phyloP scores from a whole-genome alignment of 345 rosid species.

The Erucastrum elatum region DNA sequence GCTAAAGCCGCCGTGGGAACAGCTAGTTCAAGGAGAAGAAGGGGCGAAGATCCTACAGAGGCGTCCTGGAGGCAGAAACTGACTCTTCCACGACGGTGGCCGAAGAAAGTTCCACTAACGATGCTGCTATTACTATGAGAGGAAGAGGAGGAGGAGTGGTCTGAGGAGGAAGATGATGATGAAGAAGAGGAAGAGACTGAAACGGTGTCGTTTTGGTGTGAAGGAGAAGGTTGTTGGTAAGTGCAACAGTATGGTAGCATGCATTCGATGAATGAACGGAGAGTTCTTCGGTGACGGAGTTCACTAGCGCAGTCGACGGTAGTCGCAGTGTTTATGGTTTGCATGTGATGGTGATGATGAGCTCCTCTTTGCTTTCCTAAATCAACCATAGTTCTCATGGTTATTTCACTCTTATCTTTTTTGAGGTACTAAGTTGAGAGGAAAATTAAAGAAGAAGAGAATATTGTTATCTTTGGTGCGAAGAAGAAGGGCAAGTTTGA shows the following conservation, averaged over 20 bases:
- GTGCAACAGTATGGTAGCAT: constrained; percentile 79
- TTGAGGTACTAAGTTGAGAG: neutral
- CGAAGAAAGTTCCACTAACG: constrained; percentile 79
- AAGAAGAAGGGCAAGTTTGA: neutral
- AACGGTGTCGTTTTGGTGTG: constrained; percentile 28
- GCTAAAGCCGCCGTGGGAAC: constrained; percentile 76
- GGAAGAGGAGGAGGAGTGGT: constrained; percentile 5
- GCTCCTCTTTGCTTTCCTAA: constrained; percentile 51
- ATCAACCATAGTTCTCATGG: constrained; percentile 75
- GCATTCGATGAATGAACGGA: constrained; percentile 73
- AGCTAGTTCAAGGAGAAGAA: constrained; percentile 66
- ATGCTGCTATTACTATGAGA: constrained; percentile 26
- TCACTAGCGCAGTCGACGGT: constrained; percentile 71
- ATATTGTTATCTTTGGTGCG: constrained; percentile 28
- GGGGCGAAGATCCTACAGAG: constrained; percentile 45
- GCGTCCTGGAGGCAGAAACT: constrained; percentile 79
- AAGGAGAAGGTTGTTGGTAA: constrained; percentile 37
- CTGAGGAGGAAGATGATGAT: constrained; percentile 31
- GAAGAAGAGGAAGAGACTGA: constrained; percentile 34
- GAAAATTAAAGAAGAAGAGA: neutral
- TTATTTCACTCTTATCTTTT: neutral
- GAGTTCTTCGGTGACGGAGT: constrained; percentile 66
- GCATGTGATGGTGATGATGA: constrained; percentile 37
- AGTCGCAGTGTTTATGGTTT: constrained; percentile 56
- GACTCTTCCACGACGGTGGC: constrained; percentile 73